Conservation (phyloP, 495 filamentous ascomycete species). For the Rostrohypoxylon terebratum region DNA sequence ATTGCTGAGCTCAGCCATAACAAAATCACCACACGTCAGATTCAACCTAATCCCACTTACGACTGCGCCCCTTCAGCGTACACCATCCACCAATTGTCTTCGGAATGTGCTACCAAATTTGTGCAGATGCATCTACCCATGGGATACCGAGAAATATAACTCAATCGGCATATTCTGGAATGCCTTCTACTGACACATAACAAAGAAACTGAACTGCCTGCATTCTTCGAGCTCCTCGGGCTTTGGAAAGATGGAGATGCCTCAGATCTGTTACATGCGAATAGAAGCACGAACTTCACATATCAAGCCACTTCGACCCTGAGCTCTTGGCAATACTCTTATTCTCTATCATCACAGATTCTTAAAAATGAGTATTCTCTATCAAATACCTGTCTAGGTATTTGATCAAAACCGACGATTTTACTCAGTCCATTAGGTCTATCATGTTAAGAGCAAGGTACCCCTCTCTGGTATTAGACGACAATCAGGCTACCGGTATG, state of each 20-base stretch:
- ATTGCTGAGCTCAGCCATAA: slow-evolving; percentile 27
- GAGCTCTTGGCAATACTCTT: not conserved
- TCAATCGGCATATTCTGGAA: not conserved
- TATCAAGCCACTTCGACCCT: not conserved
- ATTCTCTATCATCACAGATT: not conserved
- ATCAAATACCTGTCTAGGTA: too few relatives aligned
- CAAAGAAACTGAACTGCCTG: not conserved
- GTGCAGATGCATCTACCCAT: slow-evolving; percentile 27
- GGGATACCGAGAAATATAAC: slow-evolving; percentile 12
- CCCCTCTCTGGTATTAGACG: not conserved
- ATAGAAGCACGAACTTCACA: not conserved
- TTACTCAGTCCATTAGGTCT: not conserved
- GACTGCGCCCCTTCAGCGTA: slow-evolving; percentile 10
- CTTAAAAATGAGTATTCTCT: not conserved
- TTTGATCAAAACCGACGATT: not conserved
- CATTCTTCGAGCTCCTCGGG: not conserved
- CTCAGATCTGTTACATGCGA: not conserved
- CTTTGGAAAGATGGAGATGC: not conserved
- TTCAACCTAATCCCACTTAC: slow-evolving; percentile 11
- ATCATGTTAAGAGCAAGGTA: not conserved
- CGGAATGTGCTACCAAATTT: slow-evolving; percentile 18
- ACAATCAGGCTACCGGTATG: not conserved
- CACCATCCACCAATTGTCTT: slow-evolving; percentile 8
- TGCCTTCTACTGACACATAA: slow-evolving; percentile 13
- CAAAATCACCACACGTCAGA: slow-evolving; percentile 33